Percentiles rank a stretch among this genome's conserved stretches.
Conservation (phyloP, 495 filamentous ascomycete species). For the Coniosporium apollinis region DNA sequence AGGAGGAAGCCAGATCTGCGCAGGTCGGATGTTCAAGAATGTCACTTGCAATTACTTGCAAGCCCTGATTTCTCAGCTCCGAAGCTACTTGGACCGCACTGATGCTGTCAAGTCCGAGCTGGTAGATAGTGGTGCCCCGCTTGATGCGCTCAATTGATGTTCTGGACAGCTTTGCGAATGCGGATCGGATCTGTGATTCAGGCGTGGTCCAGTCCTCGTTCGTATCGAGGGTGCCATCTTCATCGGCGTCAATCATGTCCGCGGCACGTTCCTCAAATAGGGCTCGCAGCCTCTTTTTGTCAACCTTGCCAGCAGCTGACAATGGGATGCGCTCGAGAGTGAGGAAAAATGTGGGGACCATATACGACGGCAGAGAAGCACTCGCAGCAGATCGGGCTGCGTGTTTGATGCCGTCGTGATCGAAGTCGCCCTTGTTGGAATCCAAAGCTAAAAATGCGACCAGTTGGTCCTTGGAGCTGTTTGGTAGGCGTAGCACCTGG, state of each 20-base stretch:
- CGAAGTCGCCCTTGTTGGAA: not conserved
- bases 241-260: not conserved
- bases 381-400: conserved; percentile 36
- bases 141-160: conserved; percentile 9
- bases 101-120: conserved; percentile 27
- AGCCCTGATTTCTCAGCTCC: conserved; percentile 16
- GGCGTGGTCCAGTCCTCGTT: conserved; percentile 29
- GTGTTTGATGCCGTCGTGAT: conserved; percentile 10
- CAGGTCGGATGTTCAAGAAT: conserved; percentile 48
- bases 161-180: conserved; percentile 37
- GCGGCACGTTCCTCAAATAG: conserved; percentile 46
- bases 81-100: conserved; percentile 27
- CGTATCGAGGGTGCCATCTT: not conserved
- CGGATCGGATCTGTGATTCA: conserved; percentile 34
- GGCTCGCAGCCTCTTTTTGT: conserved; percentile 39
- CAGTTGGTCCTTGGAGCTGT: conserved; percentile 47
- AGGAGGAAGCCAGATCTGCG: conserved; percentile 23
- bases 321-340: conserved; percentile 46
- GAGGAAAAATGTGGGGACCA: conserved; percentile 61
- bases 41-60: conserved; percentile 41
- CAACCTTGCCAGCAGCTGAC: conserved; percentile 58
- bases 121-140: conserved; percentile 22
- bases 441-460: conserved; percentile 44
- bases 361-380: conserved; percentile 47
- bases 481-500: conserved; percentile 43